Conservation (phyloP, 2,329 filamentous ascomycete genomes). For the Colletotrichum sp. region DNA sequence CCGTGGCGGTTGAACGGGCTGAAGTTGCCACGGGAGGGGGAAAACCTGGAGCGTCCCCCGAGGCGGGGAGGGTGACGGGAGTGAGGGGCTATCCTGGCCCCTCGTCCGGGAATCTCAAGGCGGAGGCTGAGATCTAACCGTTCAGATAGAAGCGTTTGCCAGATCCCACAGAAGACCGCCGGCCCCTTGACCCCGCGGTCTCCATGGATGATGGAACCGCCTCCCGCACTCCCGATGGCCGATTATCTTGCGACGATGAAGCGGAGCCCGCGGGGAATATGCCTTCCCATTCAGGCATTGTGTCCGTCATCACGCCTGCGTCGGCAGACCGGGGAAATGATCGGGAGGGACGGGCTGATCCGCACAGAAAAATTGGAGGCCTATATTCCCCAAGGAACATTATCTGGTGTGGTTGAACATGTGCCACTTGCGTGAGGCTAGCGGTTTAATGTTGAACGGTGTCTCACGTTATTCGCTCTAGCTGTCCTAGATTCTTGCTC, state of each 20-base stretch:
- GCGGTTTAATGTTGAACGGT: background rate
- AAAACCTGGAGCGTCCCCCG: background rate
- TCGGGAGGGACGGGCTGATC: conserved; percentile 16
- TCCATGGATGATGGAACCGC: background rate
- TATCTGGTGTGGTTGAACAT: background rate
- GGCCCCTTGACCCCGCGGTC: background rate
- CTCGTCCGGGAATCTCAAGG: background rate
- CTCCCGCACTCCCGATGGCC: background rate
- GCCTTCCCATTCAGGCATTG: background rate
- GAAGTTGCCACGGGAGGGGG: background rate
- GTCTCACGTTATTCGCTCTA: conserved; percentile 7
- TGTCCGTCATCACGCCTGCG: background rate
- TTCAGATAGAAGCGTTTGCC: background rate
- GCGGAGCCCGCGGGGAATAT: conserved; percentile 1
- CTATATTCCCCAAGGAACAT: background rate
- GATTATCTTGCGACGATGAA: background rate
- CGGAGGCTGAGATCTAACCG: background rate
- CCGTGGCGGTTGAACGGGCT: background rate
- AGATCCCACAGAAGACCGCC: background rate
- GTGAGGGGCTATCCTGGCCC: background rate
- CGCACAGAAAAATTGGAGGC: background rate
- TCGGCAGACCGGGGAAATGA: conserved; percentile 9
- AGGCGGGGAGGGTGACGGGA: background rate
- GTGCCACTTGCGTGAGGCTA: background rate
- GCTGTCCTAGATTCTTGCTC: background rate